A percentile compares a stretch with the other conserved stretches of the same genome.
Evolutionary conservation across 805 yeast genomes (phyloP).

Genomic region (Priceomyces castillae): DNA sequence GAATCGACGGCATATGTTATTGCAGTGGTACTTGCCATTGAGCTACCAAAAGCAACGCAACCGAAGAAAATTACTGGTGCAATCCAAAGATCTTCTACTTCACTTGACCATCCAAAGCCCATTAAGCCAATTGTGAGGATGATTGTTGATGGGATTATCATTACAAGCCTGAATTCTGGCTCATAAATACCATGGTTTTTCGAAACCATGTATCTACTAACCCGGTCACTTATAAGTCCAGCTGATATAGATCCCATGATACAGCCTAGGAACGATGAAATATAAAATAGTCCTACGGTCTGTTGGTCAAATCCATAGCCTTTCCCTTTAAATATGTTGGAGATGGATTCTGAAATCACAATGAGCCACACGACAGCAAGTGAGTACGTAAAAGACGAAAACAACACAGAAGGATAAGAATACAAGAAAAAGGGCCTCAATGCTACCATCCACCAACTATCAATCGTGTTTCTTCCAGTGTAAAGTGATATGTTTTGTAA

Average conservation of each 20-base stretch:
- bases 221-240: conserved; percentile 48
- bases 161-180: conserved; percentile 57
- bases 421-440: conserved; percentile 52
- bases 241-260: conserved; percentile 54
- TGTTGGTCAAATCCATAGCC: conserved; percentile 48
- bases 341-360: conserved; percentile 55
- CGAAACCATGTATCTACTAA: conserved; percentile 45
- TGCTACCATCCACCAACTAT: conserved; percentile 55
- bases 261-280: conserved; percentile 58
- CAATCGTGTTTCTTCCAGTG: conserved; percentile 49
- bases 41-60: conserved; percentile 56
- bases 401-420: conserved; percentile 50
- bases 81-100: conserved; percentile 47
- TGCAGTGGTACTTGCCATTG: conserved; percentile 59
- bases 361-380: conserved; percentile 64
- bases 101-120: conserved; percentile 63
- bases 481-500: conserved; percentile 36
- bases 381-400: conserved; percentile 50
- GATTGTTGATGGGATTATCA: conserved; percentile 49
- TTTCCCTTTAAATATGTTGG: conserved; percentile 43
- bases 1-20: conserved; percentile 59
- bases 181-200: conserved; percentile 55
- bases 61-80: conserved; percentile 59
- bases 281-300: conserved; percentile 51
- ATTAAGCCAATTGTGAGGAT: conserved; percentile 50